Conservation (phyloP, 768 basidiomycete species). For the Crassisporium funariophilum region DNA sequence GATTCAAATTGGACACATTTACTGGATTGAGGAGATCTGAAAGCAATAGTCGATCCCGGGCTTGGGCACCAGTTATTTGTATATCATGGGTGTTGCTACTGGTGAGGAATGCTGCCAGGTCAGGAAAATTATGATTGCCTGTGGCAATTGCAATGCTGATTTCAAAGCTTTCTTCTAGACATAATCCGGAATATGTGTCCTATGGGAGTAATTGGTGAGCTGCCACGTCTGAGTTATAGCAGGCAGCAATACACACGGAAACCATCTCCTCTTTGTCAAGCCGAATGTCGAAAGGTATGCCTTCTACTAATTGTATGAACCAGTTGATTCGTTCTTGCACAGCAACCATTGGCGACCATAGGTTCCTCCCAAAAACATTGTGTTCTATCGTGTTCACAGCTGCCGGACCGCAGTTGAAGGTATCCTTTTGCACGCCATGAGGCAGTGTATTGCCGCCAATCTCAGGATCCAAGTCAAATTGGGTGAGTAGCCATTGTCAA, state of each 20-base stretch:
- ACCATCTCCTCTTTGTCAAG: too few species aligned
- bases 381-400: slow-evolving; percentile 12
- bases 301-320: not conserved
- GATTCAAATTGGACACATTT: not conserved
- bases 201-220: too few species aligned
- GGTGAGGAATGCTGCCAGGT: not conserved
- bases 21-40: not conserved
- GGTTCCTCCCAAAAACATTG: slow-evolving; percentile 1
- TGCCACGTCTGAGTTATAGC: not conserved
- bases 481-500: not conserved
- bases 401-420: slow-evolving; percentile 9
- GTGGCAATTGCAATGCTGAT: not conserved
- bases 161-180: not conserved
- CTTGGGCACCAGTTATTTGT: not conserved
- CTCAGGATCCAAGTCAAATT: not conserved
- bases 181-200: not conserved
- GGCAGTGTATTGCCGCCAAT: not conserved
- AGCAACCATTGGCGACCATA: not conserved
- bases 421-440: slow-evolving; percentile 10
- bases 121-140: not conserved
- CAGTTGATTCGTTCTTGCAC: not conserved
- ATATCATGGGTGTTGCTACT: not conserved
- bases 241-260: not conserved
- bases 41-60: not conserved
- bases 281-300: too few species aligned